Conservation (phyloP, 2,329 filamentous ascomycete genomes). For the Septoria linicola region DNA sequence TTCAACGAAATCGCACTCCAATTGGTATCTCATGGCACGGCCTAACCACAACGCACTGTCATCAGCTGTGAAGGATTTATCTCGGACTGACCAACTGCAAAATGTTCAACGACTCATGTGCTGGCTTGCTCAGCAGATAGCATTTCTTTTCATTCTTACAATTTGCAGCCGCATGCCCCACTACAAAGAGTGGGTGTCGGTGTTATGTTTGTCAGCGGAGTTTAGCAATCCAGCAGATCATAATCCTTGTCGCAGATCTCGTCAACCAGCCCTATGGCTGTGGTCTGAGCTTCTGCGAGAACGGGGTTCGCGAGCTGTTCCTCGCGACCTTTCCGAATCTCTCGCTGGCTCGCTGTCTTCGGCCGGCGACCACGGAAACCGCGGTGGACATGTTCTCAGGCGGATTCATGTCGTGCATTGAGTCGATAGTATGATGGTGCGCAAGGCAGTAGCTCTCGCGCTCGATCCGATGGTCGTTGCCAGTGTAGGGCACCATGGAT, state of each 20-base stretch:
- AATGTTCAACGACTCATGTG: too few relatives aligned
- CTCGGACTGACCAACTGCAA: too few relatives aligned
- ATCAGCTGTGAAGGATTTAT: too few relatives aligned
- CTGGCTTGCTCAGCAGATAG: too few relatives aligned
- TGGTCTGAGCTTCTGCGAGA: too few relatives aligned
- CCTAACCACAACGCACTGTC: too few relatives aligned
- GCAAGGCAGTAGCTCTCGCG: too few relatives aligned
- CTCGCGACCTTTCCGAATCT: not conserved
- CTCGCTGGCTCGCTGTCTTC: not conserved
- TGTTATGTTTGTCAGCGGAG: constrained; percentile 9
- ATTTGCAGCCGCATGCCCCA: constrained; percentile 1
- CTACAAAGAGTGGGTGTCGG: not conserved
- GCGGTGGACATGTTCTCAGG: not conserved
- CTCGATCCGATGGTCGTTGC: not conserved
- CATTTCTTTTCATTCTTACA: too few relatives aligned
- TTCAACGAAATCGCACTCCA: too few relatives aligned
- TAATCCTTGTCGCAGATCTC: constrained; percentile 6
- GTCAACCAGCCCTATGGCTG: constrained; percentile 1
- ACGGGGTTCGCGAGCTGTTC: too few relatives aligned
- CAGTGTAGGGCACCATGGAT: not conserved
- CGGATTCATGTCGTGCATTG: not conserved
- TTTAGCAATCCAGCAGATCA: constrained; percentile 4
- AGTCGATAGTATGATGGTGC: too few relatives aligned
- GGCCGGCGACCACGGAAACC: constrained; percentile 4
- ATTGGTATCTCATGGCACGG: too few relatives aligned